phyloP scores from a whole-genome alignment of 2,329 filamentous ascomycete genomes.

The Penicillium occitanis region DNA sequence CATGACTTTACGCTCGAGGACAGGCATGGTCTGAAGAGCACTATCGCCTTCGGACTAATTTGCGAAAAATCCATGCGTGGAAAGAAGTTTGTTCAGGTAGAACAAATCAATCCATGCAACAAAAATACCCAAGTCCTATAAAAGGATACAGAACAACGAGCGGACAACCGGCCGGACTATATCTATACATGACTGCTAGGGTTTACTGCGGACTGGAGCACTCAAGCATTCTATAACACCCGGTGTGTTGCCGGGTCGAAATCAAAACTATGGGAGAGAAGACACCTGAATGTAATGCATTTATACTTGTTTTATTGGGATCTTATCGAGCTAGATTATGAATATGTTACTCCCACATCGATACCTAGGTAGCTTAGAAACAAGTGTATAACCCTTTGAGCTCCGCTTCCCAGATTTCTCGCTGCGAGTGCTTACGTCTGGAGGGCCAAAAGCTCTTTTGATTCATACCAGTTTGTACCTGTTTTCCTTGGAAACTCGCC shows the following conservation, averaged over 20 bases:
- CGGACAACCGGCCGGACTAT: neutral
- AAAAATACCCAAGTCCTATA: neutral
- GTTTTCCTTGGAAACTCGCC: neutral
- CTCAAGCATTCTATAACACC: too few species aligned
- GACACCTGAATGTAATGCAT: too few species aligned
- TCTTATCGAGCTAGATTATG: neutral
- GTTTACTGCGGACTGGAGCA: too few species aligned
- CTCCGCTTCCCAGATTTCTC: neutral
- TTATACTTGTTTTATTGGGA: neutral
- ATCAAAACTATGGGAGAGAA: too few species aligned
- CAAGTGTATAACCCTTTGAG: neutral
- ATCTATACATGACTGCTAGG: neutral
- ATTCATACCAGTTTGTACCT: neutral
- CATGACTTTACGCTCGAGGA: neutral
- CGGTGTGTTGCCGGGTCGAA: too few species aligned
- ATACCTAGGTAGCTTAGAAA: neutral
- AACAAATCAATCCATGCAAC: neutral
- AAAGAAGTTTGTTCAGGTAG: neutral
- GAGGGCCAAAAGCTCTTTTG: neutral
- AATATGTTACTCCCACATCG: neutral
- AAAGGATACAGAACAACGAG: neutral
- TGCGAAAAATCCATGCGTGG: neutral
- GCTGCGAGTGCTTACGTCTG: neutral
- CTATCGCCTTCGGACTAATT: neutral
- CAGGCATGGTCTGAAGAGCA: neutral